Conservation (phyloP, 441 rosid species). For the Euphorbia corollata region DNA sequence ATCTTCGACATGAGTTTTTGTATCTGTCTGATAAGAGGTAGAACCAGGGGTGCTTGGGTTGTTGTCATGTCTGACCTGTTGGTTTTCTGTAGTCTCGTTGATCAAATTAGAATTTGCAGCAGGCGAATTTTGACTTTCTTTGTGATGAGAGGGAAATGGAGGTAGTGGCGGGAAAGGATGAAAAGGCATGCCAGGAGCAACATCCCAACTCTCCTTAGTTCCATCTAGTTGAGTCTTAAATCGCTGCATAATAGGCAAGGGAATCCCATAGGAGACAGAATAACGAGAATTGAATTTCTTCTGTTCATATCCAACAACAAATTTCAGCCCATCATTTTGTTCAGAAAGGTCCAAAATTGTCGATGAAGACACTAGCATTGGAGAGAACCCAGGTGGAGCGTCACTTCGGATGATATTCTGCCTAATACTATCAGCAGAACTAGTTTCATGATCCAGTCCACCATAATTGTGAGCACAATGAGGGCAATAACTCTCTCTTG, state of each 20-base stretch:
- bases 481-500: constrained; percentile 24
- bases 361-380: constrained; percentile 32
- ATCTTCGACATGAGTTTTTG: constrained; percentile 24
- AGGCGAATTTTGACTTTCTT: constrained; percentile 24
- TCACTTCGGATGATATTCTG: constrained; percentile 38
- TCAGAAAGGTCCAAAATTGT: constrained; percentile 22
- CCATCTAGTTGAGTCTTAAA: constrained; percentile 47
- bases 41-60: constrained; percentile 30
- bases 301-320: constrained; percentile 45
- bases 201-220: constrained; percentile 43
- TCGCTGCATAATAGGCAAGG: constrained; percentile 53
- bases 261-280: constrained; percentile 83
- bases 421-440: constrained; percentile 20
- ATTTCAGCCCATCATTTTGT: constrained; percentile 20
- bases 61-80: constrained; percentile 24
- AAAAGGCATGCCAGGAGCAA: constrained; percentile 88
- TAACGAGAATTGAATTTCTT: constrained; percentile 52
- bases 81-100: constrained; percentile 19
- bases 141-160: constrained; percentile 39
- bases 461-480: constrained; percentile 17
- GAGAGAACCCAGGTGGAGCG: constrained; percentile 78
- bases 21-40: constrained; percentile 28
- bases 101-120: constrained; percentile 20
- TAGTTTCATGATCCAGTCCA: constrained; percentile 25
- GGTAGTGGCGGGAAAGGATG: constrained; percentile 93